Percentiles rank a stretch among this genome's conserved stretches.
phyloP scores from a whole-genome alignment of 2,329 filamentous ascomycete genomes.

The Grosmannia clavigera region DNA sequence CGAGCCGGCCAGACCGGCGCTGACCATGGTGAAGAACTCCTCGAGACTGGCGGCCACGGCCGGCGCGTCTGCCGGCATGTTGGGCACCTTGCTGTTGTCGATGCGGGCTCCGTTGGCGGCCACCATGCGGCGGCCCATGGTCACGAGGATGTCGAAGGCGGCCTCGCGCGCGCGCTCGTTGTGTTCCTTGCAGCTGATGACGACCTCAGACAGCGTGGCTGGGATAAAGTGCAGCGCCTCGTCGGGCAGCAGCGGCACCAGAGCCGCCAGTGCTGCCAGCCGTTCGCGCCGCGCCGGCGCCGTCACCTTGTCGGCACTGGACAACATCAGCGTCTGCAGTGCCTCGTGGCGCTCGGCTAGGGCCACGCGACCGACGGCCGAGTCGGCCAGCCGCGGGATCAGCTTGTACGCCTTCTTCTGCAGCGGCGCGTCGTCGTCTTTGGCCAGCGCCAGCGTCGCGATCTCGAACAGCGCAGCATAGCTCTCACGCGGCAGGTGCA shows the following conservation, averaged over 20 bases:
- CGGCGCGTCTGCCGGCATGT: conserved; percentile 74
- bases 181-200: conserved; percentile 93
- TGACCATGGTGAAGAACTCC: conserved; percentile 97
- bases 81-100: conserved; percentile 72
- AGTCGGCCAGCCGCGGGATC: conserved; percentile 78
- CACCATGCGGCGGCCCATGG: conserved; percentile 72
- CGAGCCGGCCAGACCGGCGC: conserved; percentile 80
- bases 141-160: conserved; percentile 80
- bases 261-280: conserved; percentile 65
- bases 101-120: conserved; percentile 57
- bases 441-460: conserved; percentile 69
- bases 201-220: conserved; percentile 80
- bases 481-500: conserved; percentile 79
- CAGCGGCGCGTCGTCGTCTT: conserved; percentile 73
- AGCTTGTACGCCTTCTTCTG: conserved; percentile 99
- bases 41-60: conserved; percentile 71
- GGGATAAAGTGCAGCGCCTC: conserved; percentile 86
- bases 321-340: conserved; percentile 69
- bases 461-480: conserved; percentile 80
- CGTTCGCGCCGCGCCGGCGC: conserved; percentile 79
- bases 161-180: conserved; percentile 87
- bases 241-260: conserved; percentile 67
- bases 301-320: conserved; percentile 72
- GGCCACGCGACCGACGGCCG: conserved; percentile 63
- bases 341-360: conserved; percentile 64